phyloP scores from a whole-genome alignment of 202 grass and related monocot species.

The Schoenoplectus triqueter region DNA sequence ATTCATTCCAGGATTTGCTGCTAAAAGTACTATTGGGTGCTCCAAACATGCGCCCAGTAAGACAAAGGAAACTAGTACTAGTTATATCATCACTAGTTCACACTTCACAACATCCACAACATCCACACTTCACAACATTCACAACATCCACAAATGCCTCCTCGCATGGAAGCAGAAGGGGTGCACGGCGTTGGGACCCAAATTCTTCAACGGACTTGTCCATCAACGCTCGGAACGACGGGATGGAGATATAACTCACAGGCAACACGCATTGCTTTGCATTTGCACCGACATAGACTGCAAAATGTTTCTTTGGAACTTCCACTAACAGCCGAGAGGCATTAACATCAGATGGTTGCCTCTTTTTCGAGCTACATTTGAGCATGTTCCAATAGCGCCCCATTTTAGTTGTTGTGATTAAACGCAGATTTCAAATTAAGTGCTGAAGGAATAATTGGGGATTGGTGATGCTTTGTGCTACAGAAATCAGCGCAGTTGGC shows the following conservation, averaged over 20 bases:
- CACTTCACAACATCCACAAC: neutral
- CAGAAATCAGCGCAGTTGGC: neutral
- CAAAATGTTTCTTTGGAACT: constrained; percentile 69
- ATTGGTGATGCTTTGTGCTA: constrained; percentile 13
- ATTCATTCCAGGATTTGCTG: neutral
- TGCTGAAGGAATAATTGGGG: neutral
- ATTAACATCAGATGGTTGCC: neutral
- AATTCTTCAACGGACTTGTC: constrained; percentile 77
- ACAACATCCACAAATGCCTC: constrained; percentile 50
- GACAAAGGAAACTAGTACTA: too few relatives aligned
- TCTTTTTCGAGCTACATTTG: neutral
- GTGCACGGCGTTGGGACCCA: constrained; percentile 57
- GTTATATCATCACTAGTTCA: neutral
- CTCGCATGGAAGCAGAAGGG: constrained; percentile 67
- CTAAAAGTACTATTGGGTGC: neutral
- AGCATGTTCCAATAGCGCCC: constrained; percentile 24
- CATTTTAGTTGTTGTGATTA: neutral
- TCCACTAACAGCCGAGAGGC: constrained; percentile 35
- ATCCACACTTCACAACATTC: too few relatives aligned
- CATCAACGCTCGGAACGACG: constrained; percentile 72
- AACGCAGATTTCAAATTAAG: neutral
- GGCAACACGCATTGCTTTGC: constrained; percentile 68
- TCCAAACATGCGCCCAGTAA: too few relatives aligned
- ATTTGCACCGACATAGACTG: constrained; percentile 64
- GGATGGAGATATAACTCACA: constrained; percentile 54